Evolutionary conservation across 495 filamentous ascomycete species (phyloP), one percentile per base, ranked within the genome.

Genomic region (Aspergillus kassunensis): DNA sequence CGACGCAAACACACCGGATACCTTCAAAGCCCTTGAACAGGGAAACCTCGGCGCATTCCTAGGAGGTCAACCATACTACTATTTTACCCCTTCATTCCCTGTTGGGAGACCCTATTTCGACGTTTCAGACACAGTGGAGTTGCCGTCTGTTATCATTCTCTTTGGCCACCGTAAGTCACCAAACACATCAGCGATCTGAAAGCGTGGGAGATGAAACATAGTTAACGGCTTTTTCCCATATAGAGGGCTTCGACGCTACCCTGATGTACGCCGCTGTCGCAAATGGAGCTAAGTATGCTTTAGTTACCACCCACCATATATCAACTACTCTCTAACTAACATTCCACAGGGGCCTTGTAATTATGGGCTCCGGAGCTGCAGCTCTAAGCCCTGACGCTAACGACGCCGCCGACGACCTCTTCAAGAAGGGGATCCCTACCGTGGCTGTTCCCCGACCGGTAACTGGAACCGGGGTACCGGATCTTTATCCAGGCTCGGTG

Each of bases 281-380:
- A 1, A 37, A 48, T 11, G 45, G 45, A 4, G 45, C 45, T 6
- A 48, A 48, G 45, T 48, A 48, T 34, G 44, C 24, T 35, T 35
- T n/a, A n/a, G n/a, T n/a, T n/a, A n/a, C n/a, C n/a, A n/a, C n/a
- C n/a, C n/a, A n/a, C n/a, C n/a, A n/a, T n/a, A n/a, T n/a, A n/a
- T n/a, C n/a, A 21, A 11, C 2, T 23, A 24, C 4, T 21, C 40
- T 27, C 24, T 36, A 6, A 36, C 31, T 45, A 8, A 45, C 16
- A 3, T 16, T 20, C 31, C 19, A 1, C 25, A 48, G 45, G 33
- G 45, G 45, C 13, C 31, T 48, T 1, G 45, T 48, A 4, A 37
- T 48, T 9, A 18, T 48, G 13, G 45, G 31, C 20, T 20, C 31
- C 10, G 45, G 45, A 0, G 31, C 45, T 5, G 45, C 31, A 24